These are phyloP conservation scores for Sugiyamaella xylanicola DNA, from an alignment of 1,139 yeast genomes.

Conservation along the genomic window DNA sequence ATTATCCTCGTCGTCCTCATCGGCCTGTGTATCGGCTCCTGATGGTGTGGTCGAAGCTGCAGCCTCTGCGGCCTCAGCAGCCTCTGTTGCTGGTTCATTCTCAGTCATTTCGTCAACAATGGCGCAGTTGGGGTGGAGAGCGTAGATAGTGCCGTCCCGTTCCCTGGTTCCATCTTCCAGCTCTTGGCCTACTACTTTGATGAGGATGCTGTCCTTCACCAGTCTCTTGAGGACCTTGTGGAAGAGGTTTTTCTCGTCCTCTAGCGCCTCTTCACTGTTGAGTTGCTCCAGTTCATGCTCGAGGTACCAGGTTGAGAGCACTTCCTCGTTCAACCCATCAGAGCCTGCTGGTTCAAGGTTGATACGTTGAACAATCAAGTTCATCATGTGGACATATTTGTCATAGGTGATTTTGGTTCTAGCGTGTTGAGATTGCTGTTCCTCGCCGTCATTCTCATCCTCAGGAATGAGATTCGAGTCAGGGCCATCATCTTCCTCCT, in stretches of 20 bases:
- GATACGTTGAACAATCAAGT: slow-evolving; percentile 70
- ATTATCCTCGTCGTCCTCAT: slow-evolving; percentile 7
- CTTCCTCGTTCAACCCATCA: slow-evolving; percentile 66
- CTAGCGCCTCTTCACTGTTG: slow-evolving; percentile 68
- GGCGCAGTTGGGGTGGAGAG: slow-evolving; percentile 83
- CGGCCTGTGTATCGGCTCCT: background rate
- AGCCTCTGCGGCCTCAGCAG: background rate
- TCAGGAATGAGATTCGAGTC: slow-evolving; percentile 20
- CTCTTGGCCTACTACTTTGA: slow-evolving; percentile 71
- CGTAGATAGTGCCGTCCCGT: slow-evolving; percentile 53
- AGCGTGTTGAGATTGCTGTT: slow-evolving; percentile 27
- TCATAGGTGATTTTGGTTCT: slow-evolving; percentile 75
- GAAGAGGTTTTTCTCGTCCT: slow-evolving; percentile 69
- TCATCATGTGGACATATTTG: slow-evolving; percentile 82
- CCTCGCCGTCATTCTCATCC: slow-evolving; percentile 1
- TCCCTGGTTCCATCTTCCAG: slow-evolving; percentile 42
- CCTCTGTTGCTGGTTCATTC: background rate
- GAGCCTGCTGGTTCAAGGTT: slow-evolving; percentile 45
- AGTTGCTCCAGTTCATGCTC: slow-evolving; percentile 73
- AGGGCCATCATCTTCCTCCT: slow-evolving; percentile 47
- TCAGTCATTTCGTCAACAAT: slow-evolving; percentile 16
- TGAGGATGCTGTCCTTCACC: slow-evolving; percentile 81
- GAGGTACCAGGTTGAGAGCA: slow-evolving; percentile 79
- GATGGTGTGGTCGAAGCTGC: background rate
- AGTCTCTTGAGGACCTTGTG: slow-evolving; percentile 80